Evolutionary conservation across 148 eudicot species (phyloP).

Genomic region (Rhododendron mucronatum): DNA sequence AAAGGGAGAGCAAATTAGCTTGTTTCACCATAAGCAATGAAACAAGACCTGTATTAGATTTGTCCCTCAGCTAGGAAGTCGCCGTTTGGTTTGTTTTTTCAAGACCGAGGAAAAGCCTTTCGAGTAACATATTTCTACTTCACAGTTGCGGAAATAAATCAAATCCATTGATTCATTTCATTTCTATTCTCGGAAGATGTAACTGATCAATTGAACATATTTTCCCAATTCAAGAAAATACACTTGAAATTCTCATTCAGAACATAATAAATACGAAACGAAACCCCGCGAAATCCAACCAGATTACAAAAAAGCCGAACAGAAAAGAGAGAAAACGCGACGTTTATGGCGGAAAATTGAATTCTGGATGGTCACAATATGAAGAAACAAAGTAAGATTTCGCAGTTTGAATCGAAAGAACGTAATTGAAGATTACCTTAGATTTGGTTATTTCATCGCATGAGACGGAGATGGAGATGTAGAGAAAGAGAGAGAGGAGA

Average conservation of each 20-base stretch:
- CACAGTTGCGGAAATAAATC: not conserved
- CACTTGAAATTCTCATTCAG: not conserved
- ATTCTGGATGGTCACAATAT: not conserved
- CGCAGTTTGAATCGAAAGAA: not conserved
- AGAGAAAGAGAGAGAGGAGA: not conserved
- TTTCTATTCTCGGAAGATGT: not conserved
- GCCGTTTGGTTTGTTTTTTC: not conserved
- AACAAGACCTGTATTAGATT: not conserved
- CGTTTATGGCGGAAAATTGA: not conserved
- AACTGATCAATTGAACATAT: not conserved
- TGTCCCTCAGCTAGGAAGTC: not conserved
- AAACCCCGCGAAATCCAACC: conserved; percentile 2
- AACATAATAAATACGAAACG: not conserved
- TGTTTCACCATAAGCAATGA: not conserved
- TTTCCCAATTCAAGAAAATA: not conserved
- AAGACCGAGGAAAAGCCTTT: not conserved
- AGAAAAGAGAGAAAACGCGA: not conserved
- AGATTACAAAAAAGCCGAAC: not conserved
- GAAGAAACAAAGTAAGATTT: not conserved
- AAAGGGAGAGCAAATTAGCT: not conserved
- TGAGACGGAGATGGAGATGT: not conserved
- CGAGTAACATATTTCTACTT: not conserved
- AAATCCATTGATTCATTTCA: not conserved
- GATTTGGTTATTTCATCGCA: not conserved
- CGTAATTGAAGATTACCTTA: conserved; percentile 12